Base-by-base conservation (phyloP, 1,139 yeast species). In the Diutina mesorugosa region DNA sequence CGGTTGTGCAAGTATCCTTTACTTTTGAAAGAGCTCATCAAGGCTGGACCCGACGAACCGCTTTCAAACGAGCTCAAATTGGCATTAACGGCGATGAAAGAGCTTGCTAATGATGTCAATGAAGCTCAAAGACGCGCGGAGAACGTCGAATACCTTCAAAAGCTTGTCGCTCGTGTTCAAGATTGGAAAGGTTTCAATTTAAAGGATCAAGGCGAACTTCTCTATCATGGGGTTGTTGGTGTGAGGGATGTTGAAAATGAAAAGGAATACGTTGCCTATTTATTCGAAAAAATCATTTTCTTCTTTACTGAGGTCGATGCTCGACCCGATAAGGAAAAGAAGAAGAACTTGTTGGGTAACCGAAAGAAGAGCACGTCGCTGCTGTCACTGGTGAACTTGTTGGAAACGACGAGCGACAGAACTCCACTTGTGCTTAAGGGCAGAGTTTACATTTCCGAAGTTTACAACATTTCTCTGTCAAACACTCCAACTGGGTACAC, bases 171-270 rank as follows among this genome's bases (percentile, higher is more conserved):
- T 50, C 78, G 93, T 59, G 95, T 91, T 12, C 76, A 79, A 50
- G 95, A 91, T 69, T 93, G 99, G 99, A 82, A 91, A 63, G 98
- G 97, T n/a, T 91, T 90, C 69, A 84, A 84, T 61, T 74, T 88
- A 56, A 79, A 78, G 59, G 88, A 85, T 62, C 90, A 90, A 69
- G 99, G 99, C 35, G 95, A 88, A 59, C 77, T 93, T 58, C 71
- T 91, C 56, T 83, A 84, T 66, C 89, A 85, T 65, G 96, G 93
- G 56, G 73, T 77, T 47, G 93, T 89, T 53, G 84, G 85, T 2
- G 96, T 93, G 14, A 79, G 77, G 60, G 90, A 87, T 67, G 80
- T 80, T 54, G 95, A 90, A 52, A 57, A 55, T 47, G 99, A 93
- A 67, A 83, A 89, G 59, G 97, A 91, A 65, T 93, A 90, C 67